Percentiles rank a stretch among this genome's conserved stretches.
phyloP scores from a whole-genome alignment of 2,329 filamentous ascomycete genomes.

The Ceratocystis harringtonii region DNA sequence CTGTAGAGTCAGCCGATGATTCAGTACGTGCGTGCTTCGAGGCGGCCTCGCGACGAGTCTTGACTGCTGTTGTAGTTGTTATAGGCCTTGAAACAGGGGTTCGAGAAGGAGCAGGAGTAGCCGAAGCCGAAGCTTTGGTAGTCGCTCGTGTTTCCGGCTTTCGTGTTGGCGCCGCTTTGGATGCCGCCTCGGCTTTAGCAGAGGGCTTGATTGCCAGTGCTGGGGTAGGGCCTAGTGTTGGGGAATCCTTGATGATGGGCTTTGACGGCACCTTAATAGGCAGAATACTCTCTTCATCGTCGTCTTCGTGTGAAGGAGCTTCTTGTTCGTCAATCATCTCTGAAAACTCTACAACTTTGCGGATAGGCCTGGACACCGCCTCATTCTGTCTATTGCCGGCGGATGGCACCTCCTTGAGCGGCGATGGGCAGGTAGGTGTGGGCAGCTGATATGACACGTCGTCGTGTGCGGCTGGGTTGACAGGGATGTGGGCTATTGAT shows the following conservation, averaged over 20 bases:
- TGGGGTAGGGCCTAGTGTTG: not conserved
- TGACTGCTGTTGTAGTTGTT: slow-evolving; percentile 10
- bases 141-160: slow-evolving; percentile 4
- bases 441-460: slow-evolving; percentile 31
- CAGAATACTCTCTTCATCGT: slow-evolving; percentile 12
- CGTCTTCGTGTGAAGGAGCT: slow-evolving; percentile 7
- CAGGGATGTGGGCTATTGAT: slow-evolving; percentile 24
- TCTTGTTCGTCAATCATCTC: slow-evolving; percentile 4
- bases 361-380: slow-evolving; percentile 19
- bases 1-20: not conserved
- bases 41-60: slow-evolving; percentile 9
- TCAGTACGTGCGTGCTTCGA: not conserved
- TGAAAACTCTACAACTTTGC: slow-evolving; percentile 7
- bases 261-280: slow-evolving; percentile 14
- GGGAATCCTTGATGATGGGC: not conserved
- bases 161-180: not conserved
- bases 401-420: slow-evolving; percentile 36
- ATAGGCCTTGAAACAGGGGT: not conserved
- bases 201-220: not conserved
- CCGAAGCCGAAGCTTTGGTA: not conserved
- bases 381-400: slow-evolving; percentile 33
- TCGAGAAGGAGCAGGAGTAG: not conserved
- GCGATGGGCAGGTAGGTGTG: slow-evolving; percentile 33
- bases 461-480: not conserved
- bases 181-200: not conserved